Conservation (phyloP, 345 rosid genomes). For the Linum tenue region DNA sequence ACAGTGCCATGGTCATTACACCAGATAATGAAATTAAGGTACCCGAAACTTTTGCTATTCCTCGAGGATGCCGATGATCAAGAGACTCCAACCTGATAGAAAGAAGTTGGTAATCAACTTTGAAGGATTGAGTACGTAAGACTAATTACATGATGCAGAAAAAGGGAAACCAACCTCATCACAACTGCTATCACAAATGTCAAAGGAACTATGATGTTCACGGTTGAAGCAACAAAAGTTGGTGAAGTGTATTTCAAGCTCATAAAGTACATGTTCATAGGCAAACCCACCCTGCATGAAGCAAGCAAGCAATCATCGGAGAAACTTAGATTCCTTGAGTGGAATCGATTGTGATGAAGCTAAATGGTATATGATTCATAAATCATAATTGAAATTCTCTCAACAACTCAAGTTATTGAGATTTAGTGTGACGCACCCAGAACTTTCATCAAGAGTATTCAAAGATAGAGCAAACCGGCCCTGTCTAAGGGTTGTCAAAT, state of each 20-base stretch:
- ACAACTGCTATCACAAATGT: constrained; percentile 20
- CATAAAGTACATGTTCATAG: constrained; percentile 24
- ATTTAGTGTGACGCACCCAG: no score
- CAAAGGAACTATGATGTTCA: constrained; percentile 17
- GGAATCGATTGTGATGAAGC: no score
- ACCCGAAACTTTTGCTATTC: constrained; percentile 15
- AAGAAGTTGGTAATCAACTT: background rate
- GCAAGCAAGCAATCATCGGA: no score
- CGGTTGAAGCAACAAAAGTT: constrained; percentile 21
- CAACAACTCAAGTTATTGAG: no score
- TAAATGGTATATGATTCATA: no score
- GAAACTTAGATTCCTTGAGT: background rate
- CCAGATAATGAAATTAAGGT: constrained; percentile 17
- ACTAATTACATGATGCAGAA: background rate
- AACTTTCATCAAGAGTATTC: no score
- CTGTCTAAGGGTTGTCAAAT: no score
- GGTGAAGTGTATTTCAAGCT: constrained; percentile 27
- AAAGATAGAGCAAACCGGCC: no score
- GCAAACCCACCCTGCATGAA: constrained; percentile 20
- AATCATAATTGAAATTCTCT: no score
- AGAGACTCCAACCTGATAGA: constrained; percentile 17
- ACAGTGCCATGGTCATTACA: constrained; percentile 13
- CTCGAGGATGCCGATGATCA: constrained; percentile 11
- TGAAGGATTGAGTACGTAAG: background rate
- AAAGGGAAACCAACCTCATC: constrained; percentile 8